Conservation (phyloP, 371 early-diverging fungal genomes). For the Syncephalastrum monosporum region DNA sequence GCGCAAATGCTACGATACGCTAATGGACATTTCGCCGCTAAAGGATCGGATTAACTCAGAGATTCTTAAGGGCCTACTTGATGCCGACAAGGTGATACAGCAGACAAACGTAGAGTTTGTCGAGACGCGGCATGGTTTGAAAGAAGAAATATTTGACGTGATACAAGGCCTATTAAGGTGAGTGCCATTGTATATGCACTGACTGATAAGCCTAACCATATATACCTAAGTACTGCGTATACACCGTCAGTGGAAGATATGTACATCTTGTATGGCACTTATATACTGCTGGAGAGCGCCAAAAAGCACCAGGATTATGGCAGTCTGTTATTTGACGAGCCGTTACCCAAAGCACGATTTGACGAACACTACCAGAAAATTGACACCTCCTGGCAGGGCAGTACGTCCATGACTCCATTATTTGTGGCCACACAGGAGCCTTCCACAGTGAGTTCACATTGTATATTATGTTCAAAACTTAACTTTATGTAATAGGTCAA, state of each 20-base stretch:
- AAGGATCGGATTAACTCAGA: conserved; percentile 37
- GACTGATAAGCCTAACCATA: neutral
- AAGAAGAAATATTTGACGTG: conserved; percentile 39
- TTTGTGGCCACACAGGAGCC: conserved; percentile 59
- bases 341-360: conserved; percentile 65
- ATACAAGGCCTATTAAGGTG: conserved; percentile 13
- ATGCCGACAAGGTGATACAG: conserved; percentile 51
- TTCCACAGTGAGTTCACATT: conserved; percentile 8
- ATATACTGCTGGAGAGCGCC: conserved; percentile 58
- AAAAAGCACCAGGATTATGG: conserved; percentile 59
- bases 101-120: conserved; percentile 49
- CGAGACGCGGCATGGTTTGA: conserved; percentile 31
- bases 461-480: neutral
- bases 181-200: neutral
- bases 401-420: conserved; percentile 66
- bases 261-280: conserved; percentile 61
- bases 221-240: conserved; percentile 52
- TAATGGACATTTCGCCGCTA: conserved; percentile 9
- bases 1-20: conserved; percentile 11
- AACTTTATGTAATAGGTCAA: conserved; percentile 7
- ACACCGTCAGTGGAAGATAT: conserved; percentile 60
- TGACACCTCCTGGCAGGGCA: conserved; percentile 61
- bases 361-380: conserved; percentile 48
- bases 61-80: conserved; percentile 59
- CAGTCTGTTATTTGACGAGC: conserved; percentile 57